Evolutionary conservation across 768 basidiomycete species (phyloP), one percentile per base, ranked within the genome.

Genomic region (Leccinum truebloodii): DNA sequence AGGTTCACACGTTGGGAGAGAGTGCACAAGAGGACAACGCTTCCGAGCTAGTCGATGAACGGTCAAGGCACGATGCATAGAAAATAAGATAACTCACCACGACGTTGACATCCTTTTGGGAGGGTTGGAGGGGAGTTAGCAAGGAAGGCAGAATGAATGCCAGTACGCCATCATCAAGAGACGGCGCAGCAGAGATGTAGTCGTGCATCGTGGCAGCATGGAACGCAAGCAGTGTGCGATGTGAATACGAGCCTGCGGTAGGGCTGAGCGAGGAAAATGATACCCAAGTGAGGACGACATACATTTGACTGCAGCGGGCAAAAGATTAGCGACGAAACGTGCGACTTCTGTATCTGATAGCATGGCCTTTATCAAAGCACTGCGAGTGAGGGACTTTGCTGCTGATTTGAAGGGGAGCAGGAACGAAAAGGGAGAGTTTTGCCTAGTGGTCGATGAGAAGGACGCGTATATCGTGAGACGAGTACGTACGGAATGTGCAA

Each of bases 221-320:
- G 76, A 98, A 98, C 1, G 87, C 86, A 49, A 94, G 73, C 16
- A 98, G 75, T 0, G 89, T 83, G 39, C 87, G 87, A 70, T 96
- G 87, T n/a, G 72, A 69, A 58, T 73, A 70, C 2, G 76, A 76
- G 34, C 76, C 80, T 74, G 30, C 4, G 35, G 16, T 16, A 48
- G 8, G 4, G 6, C 16, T 69, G 35, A 69, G 63, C 20, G 52
- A 58, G 46, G 51, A 30, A 57, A 7, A 16, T 48, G 1, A 0
- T 1, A 18, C 20, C 30, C 9, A 54, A 34, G 20, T 1, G 41
- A 22, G 34, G n/a, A 34, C 0, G 34, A 63, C 12, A 70, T 73
- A 63, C 76, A 67, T 67, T 85, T 83, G 56, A 88, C 59, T 0
- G 86, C 80, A 20, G 68, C 69, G 1, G 90, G 87, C 3, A 96